phyloP scores from a whole-genome alignment of 306 rosid species.

The Malus sylvestris region DNA sequence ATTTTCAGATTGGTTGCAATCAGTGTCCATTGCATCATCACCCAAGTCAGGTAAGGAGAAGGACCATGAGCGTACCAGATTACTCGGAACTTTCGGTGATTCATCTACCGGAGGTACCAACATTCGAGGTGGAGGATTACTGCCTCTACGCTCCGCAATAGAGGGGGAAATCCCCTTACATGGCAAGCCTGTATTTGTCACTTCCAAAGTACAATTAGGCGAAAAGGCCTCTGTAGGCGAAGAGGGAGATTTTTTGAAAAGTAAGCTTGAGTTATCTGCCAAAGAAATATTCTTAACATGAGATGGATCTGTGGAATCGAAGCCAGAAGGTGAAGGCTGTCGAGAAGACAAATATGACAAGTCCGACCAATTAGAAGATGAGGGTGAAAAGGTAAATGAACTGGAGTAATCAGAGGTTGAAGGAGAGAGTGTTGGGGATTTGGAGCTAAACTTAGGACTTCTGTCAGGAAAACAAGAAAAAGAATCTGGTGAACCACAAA shows the following conservation, averaged over 20 bases:
- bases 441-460: conserved; percentile 46
- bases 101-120: conserved; percentile 50
- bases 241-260: conserved; percentile 30
- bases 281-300: conserved; percentile 35
- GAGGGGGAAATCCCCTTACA: conserved; percentile 43
- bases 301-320: conserved; percentile 48
- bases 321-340: conserved; percentile 74
- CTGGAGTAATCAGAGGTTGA: conserved; percentile 71
- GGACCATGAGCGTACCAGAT: conserved; percentile 49
- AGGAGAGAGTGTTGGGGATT: conserved; percentile 74
- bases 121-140: conserved; percentile 81
- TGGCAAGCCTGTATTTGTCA: conserved; percentile 18
- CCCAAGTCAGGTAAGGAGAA: conserved; percentile 48
- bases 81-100: conserved; percentile 35
- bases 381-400: conserved; percentile 73
- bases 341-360: conserved; percentile 56
- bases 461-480: conserved; percentile 41
- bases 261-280: conserved; percentile 28
- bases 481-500: conserved; percentile 43
- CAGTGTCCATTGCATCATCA: conserved; percentile 38
- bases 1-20: conserved; percentile 31
- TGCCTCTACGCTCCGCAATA: conserved; percentile 92
- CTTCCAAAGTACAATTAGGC: conserved; percentile 22
- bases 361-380: conserved; percentile 87
- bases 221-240: conserved; percentile 36